Evolutionary conservation across 441 rosid genomes (phyloP), one percentile per base, ranked within the genome.

Genomic region (Raphanus hybrid): DNA sequence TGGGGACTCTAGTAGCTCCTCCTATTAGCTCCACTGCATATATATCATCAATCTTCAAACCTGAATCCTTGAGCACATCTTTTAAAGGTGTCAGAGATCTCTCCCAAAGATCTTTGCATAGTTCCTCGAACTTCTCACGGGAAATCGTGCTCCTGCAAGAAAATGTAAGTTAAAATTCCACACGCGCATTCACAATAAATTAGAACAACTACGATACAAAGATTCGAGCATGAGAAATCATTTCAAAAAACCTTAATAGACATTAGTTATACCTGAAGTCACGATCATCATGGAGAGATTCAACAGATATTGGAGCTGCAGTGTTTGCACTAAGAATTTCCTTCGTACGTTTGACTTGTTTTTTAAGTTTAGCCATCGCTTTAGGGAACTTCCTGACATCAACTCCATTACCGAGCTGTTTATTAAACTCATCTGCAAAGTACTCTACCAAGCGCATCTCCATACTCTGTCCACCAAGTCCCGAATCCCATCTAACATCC

Each of bases 351-450:
- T 90, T 95, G 67, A 93, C 97, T 85, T 93, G 99, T 75, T 95
- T 95, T 87, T 95, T 95, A 75, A 95, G 78, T 83, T 95, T 95
- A 82, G 99, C 99, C 97, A 95, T 91, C 50, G 99, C 95, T 87
- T 95, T 95, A 18, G 97, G 92, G 71, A 79, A 87, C 82, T 87
- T 84, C 82, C 97, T 89, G 80, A 93, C 98, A 79, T 95, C 98
- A 84, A 87, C 84, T 54, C 94, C 97, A 82, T 82, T 83, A 61
- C 98, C 99, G 65, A 88, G 86, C 81, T 93, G 92, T 81, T 90
- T 90, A 84, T 95, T 95, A 80, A 95, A 93, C 84, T 95, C 97
- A 78, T 91, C 98, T 1, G 98, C 93, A 82, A 95, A 92, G 83
- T 85, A 84, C 73, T 95, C 99, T 75, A 90, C 94, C 87, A 95